phyloP scores from a whole-genome alignment of 352 stramenopile genomes.

The Lagenidium sp. region DNA sequence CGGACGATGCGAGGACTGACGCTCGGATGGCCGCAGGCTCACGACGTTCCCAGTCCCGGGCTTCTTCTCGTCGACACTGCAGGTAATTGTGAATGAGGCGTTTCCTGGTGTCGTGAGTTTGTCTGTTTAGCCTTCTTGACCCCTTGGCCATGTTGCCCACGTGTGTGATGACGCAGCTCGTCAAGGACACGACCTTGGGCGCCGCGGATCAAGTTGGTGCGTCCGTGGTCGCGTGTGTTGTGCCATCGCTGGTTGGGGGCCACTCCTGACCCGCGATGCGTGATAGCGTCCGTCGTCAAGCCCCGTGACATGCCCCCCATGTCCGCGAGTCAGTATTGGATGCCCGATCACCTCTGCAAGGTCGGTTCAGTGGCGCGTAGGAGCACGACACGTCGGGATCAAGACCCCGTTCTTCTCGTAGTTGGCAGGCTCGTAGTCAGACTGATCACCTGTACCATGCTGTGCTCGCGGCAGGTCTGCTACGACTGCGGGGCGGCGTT shows the following conservation, averaged over 20 bases:
- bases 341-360: conserved; percentile 81
- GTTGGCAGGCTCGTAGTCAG: too few species aligned
- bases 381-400: not conserved
- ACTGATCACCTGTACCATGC: too few species aligned
- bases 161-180: not conserved
- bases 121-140: too few species aligned
- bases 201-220: not conserved
- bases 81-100: conserved; percentile 14
- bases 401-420: not conserved
- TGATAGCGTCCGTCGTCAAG: not conserved
- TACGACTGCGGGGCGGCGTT: conserved; percentile 74
- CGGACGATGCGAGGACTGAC: not conserved
- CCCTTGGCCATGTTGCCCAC: too few species aligned
- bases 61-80: conserved; percentile 36
- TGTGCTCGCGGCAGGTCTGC: conserved; percentile 53
- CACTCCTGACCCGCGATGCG: not conserved
- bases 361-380: conserved; percentile 12
- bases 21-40: conserved; percentile 27
- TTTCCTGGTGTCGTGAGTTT: not conserved
- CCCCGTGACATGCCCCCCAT: not conserved
- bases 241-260: not conserved
- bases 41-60: conserved; percentile 63
- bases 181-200: not conserved
- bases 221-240: not conserved
- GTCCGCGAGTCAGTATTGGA: conserved; percentile 55